Percentiles rank a stretch among this genome's conserved stretches.
Evolutionary conservation across 805 yeast species (phyloP).

Genomic region (Debaryomyces prosopidis): DNA sequence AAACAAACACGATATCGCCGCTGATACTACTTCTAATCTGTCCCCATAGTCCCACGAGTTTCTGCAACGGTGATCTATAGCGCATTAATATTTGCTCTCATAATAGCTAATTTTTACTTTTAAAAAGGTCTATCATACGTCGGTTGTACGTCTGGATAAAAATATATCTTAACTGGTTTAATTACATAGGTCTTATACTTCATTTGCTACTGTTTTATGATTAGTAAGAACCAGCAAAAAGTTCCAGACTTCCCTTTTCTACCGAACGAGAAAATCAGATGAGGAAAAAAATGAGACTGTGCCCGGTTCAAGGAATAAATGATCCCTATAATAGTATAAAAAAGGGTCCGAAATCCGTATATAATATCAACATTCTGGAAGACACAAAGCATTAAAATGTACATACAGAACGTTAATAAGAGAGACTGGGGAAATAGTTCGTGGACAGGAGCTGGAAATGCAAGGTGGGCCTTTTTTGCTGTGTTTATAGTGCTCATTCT

Average conservation of each 20-base stretch:
- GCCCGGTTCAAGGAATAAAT: not conserved
- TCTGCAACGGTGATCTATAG: conserved; percentile 5
- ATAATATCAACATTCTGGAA: not conserved
- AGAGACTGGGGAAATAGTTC: conserved; percentile 14
- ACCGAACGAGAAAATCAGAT: not conserved
- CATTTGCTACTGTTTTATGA: not conserved
- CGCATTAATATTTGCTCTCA: not conserved
- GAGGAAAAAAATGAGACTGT: not conserved
- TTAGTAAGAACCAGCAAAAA: not conserved
- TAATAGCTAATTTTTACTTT: no score
- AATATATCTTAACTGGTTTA: not conserved
- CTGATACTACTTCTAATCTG: conserved; percentile 1
- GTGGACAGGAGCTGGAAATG: conserved; percentile 30
- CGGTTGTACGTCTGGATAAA: not conserved
- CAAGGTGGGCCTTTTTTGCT: conserved; percentile 68
- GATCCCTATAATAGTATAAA: not conserved
- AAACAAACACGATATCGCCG: conserved; percentile 6
- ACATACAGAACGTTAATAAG: conserved; percentile 2
- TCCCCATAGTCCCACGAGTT: conserved; percentile 5
- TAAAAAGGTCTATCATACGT: not conserved
- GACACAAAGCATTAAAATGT: not conserved
- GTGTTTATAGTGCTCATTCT: conserved; percentile 52
- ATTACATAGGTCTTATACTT: not conserved
- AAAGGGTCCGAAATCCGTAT: no score
- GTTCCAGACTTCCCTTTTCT: not conserved